phyloP scores from a whole-genome alignment of 2,329 filamentous ascomycete species.

The Cladosporium sp. region DNA sequence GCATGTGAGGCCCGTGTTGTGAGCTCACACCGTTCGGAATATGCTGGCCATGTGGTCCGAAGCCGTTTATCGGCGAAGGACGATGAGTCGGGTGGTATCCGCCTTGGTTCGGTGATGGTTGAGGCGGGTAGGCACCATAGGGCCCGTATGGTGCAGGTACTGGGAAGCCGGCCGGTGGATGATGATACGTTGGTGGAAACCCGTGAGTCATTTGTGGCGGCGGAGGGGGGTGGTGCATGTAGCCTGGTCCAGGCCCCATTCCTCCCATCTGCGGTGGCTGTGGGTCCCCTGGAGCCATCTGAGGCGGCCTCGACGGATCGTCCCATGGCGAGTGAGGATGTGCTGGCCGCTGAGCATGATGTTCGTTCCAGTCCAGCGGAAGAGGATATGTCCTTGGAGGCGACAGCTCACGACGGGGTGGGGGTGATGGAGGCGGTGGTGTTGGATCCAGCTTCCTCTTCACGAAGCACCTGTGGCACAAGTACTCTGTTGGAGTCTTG shows the following conservation, averaged over 20 bases:
- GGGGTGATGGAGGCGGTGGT: slow-evolving; percentile 38
- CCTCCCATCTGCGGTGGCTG: slow-evolving; percentile 25
- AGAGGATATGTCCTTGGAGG: slow-evolving; percentile 33
- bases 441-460: slow-evolving; percentile 45
- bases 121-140: slow-evolving; percentile 15
- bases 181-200: slow-evolving; percentile 31
- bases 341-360: slow-evolving; percentile 21
- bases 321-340: slow-evolving; percentile 30
- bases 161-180: slow-evolving; percentile 31
- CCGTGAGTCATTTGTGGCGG: slow-evolving; percentile 24
- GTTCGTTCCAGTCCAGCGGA: slow-evolving; percentile 30
- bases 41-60: slow-evolving; percentile 31
- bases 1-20: slow-evolving; percentile 32
- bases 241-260: slow-evolving; percentile 17
- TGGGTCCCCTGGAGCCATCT: slow-evolving; percentile 18
- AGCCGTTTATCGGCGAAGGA: slow-evolving; percentile 24
- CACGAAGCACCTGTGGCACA: slow-evolving; percentile 55
- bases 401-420: slow-evolving; percentile 28
- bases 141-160: background rate
- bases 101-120: slow-evolving; percentile 7
- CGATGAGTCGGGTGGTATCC: slow-evolving; percentile 17
- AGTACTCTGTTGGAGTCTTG: slow-evolving; percentile 33
- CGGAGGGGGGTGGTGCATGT: slow-evolving; percentile 26
- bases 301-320: slow-evolving; percentile 27
- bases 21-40: slow-evolving; percentile 41